These are phyloP conservation scores for Lactarius psammicola DNA, from an alignment of 768 basidiomycete genomes.

Conservation along the genomic window DNA sequence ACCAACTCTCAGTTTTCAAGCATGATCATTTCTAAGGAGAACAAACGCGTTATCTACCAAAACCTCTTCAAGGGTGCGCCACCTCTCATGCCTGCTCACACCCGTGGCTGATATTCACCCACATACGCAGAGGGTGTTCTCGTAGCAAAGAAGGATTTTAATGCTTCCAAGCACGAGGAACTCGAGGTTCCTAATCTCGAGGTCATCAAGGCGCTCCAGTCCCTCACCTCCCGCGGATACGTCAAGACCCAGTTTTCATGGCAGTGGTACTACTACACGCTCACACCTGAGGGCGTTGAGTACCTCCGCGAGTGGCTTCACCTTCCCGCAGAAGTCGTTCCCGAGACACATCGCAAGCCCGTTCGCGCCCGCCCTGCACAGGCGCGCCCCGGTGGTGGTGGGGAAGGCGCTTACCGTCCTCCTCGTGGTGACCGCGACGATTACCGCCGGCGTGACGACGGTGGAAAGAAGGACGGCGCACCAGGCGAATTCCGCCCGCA, in stretches of 20 bases:
- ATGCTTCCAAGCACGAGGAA: conserved; percentile 95
- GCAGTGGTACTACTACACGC: conserved; percentile 98
- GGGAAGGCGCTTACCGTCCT: conserved; percentile 80
- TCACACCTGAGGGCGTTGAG: conserved; percentile 96
- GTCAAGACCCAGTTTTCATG: conserved; percentile 99
- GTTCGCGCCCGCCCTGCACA: conserved; percentile 81
- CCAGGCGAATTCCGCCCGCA: conserved; percentile 87
- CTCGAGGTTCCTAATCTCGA: conserved; percentile 63
- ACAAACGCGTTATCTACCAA: conserved; percentile 96
- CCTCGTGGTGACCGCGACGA: conserved; percentile 89
- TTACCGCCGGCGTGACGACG: conserved; percentile 47
- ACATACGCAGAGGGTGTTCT: conserved; percentile 82
- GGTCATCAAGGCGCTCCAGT: conserved; percentile 72
- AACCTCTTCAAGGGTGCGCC: conserved; percentile 97
- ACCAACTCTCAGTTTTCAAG: conserved; percentile 39
- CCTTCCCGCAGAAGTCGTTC: conserved; percentile 94
- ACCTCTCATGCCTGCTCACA: not conserved
- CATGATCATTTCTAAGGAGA: conserved; percentile 97
- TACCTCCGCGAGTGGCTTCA: conserved; percentile 97
- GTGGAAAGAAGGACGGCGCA: conserved; percentile 86
- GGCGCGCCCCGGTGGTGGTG: conserved; percentile 60
- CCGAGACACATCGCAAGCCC: conserved; percentile 96
- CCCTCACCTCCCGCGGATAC: conserved; percentile 68
- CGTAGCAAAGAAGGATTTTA: conserved; percentile 99
- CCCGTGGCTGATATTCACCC: not conserved